These are phyloP conservation scores for Eremomyces bilateralis DNA, from an alignment of 495 filamentous ascomycete genomes.

Conservation along the genomic window DNA sequence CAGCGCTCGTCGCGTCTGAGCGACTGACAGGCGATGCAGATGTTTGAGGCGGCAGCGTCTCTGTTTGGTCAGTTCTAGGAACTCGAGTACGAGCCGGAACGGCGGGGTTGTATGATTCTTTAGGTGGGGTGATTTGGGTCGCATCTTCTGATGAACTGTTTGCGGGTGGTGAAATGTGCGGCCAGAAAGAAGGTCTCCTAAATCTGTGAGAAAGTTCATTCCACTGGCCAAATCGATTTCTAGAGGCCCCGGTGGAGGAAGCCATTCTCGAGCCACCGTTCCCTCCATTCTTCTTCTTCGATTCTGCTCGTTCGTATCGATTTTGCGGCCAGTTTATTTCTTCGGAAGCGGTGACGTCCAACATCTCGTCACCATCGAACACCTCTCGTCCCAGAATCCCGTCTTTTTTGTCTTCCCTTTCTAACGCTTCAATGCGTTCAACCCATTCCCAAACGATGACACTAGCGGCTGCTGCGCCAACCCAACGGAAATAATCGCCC, in stretches of 20 bases:
- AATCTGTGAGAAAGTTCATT: no score
- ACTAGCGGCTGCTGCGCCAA: conserved; percentile 85
- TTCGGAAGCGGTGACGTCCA: conserved; percentile 46
- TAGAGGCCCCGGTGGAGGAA: background rate
- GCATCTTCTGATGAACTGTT: no score
- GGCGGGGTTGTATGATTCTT: background rate
- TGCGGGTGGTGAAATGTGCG: background rate
- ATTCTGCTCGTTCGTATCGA: conserved; percentile 8
- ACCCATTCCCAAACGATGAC: conserved; percentile 99
- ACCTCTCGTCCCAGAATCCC: conserved; percentile 86
- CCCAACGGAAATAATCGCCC: conserved; percentile 97
- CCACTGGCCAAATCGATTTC: background rate
- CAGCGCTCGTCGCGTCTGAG: conserved; percentile 52
- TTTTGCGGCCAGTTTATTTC: conserved; percentile 33
- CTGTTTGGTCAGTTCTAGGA: background rate
- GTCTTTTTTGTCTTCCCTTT: conserved; percentile 89
- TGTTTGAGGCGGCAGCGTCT: conserved; percentile 35
- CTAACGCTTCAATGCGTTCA: conserved; percentile 89
- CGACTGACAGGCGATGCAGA: conserved; percentile 51
- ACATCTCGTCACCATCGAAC: conserved; percentile 93
- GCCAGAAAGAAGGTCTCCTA: no score
- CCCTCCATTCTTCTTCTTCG: background rate
- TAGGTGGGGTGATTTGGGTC: no score
- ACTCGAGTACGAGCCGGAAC: background rate
- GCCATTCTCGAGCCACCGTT: no score